Evolutionary conservation across 495 filamentous ascomycete genomes (phyloP).

Genomic region (Rostrohypoxylon terebratum): DNA sequence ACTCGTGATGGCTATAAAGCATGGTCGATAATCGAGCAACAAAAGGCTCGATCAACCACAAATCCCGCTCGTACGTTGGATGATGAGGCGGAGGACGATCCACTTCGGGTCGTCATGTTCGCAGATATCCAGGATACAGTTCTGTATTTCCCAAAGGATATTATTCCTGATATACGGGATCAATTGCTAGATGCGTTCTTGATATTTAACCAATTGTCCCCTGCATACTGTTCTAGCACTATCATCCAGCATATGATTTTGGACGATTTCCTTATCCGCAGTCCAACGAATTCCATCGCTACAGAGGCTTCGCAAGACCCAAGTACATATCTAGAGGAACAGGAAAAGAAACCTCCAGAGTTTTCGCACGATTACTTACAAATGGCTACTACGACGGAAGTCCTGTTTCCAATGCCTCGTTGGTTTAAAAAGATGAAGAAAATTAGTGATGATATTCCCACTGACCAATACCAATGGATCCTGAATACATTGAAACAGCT

Average conservation of each 20-base stretch:
- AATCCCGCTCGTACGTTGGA: constrained; percentile 75
- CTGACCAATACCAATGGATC: constrained; percentile 60
- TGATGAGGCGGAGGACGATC: constrained; percentile 77
- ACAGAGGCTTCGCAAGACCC: constrained; percentile 13
- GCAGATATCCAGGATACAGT: constrained; percentile 77
- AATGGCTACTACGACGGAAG: constrained; percentile 50
- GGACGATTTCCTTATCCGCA: constrained; percentile 55
- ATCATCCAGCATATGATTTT: constrained; percentile 32
- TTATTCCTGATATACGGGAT: constrained; percentile 51
- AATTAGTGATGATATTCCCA: constrained; percentile 39
- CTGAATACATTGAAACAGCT: constrained; percentile 67
- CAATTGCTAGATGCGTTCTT: constrained; percentile 74
- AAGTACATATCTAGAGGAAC: constrained; percentile 39
- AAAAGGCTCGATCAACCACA: constrained; percentile 58
- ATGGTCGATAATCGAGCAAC: constrained; percentile 73
- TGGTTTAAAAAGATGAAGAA: constrained; percentile 57
- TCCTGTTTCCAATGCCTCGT: constrained; percentile 50
- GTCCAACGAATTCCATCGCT: constrained; percentile 22
- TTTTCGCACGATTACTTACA: constrained; percentile 52
- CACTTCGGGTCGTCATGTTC: constrained; percentile 80
- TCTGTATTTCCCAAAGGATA: constrained; percentile 59
- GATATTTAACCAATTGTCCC: constrained; percentile 76
- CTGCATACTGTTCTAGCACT: constrained; percentile 45
- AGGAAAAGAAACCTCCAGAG: constrained; percentile 45
- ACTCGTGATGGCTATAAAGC: constrained; percentile 57